Conservation (phyloP, 768 basidiomycete species). For the Russula earlei region DNA sequence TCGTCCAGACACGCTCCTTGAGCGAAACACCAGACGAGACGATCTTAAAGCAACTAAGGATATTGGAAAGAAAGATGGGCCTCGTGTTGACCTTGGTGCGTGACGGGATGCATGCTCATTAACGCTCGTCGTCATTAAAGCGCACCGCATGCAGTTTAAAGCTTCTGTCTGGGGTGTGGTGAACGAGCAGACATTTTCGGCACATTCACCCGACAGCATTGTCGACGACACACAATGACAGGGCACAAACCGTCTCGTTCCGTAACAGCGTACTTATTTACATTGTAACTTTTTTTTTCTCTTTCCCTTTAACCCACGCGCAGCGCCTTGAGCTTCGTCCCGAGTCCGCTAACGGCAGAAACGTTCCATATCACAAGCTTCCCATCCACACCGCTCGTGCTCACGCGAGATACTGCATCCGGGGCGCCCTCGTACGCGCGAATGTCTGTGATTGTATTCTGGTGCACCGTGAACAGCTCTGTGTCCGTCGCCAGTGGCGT, state of each 20-base stretch:
- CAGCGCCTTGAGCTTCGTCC: slow-evolving; percentile 38
- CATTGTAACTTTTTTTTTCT: slow-evolving; percentile 3
- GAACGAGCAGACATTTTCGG: slow-evolving; percentile 53
- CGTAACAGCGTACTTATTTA: slow-evolving; percentile 2
- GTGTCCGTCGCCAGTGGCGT: slow-evolving; percentile 41
- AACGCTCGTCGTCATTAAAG: neutral
- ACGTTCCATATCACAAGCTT: slow-evolving; percentile 86
- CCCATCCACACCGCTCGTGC: slow-evolving; percentile 91
- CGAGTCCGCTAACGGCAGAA: slow-evolving; percentile 43
- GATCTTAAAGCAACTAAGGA: slow-evolving; percentile 65
- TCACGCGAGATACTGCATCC: slow-evolving; percentile 62
- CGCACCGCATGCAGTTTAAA: slow-evolving; percentile 57
- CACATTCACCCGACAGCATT: slow-evolving; percentile 3
- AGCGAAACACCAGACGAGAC: slow-evolving; percentile 69
- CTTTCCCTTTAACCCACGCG: slow-evolving; percentile 21
- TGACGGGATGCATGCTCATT: neutral
- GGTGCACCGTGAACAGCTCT: slow-evolving; percentile 84
- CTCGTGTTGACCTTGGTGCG: slow-evolving; percentile 85
- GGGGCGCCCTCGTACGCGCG: slow-evolving; percentile 57
- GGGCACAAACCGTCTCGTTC: neutral
- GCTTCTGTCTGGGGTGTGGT: slow-evolving; percentile 94
- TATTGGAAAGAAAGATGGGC: slow-evolving; percentile 90
- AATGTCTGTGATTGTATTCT: slow-evolving; percentile 96
- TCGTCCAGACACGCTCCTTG: slow-evolving; percentile 56
- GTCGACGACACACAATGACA: slow-evolving; percentile 11